Conservation (phyloP, 2,329 filamentous ascomycete genomes). For the Penicillium crustosum region DNA sequence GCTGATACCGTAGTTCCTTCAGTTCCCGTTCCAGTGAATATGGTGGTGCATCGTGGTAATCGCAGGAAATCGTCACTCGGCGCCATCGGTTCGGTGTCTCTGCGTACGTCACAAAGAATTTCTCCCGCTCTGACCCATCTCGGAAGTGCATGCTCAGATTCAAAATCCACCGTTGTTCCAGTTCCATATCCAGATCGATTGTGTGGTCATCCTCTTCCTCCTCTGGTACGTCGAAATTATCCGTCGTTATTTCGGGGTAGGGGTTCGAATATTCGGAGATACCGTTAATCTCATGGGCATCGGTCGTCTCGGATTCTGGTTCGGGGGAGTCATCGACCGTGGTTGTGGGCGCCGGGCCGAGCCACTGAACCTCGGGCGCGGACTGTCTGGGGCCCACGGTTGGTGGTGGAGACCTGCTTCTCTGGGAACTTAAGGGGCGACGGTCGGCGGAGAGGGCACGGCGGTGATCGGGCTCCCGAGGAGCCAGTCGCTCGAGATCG, state of each 20-base stretch:
- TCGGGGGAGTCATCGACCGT: conserved; percentile 30
- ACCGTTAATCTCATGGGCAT: conserved; percentile 23
- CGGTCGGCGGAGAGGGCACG: conserved; percentile 65
- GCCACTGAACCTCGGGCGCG: conserved; percentile 43
- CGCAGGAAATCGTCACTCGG: conserved; percentile 86
- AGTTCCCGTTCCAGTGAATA: conserved; percentile 86
- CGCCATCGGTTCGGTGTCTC: conserved; percentile 77
- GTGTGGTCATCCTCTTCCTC: conserved; percentile 30
- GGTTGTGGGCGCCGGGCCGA: conserved; percentile 32
- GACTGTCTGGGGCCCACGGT: conserved; percentile 40
- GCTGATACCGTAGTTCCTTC: conserved; percentile 73
- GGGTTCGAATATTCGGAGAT: conserved; percentile 31
- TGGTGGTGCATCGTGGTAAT: conserved; percentile 77
- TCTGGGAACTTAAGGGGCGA: conserved; percentile 44
- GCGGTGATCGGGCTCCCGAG: conserved; percentile 62
- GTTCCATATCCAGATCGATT: conserved; percentile 67
- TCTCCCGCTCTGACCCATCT: conserved; percentile 87
- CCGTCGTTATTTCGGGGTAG: conserved; percentile 18
- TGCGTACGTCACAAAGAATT: conserved; percentile 96
- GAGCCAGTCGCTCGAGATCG: conserved; percentile 72
- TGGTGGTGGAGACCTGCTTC: conserved; percentile 46
- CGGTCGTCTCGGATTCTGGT: conserved; percentile 27
- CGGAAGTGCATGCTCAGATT: conserved; percentile 98
- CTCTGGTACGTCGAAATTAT: not conserved
- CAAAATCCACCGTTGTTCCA: conserved; percentile 88